These are phyloP conservation scores for Ceriops tagal DNA, from an alignment of 345 rosid genomes.

Conservation along the genomic window DNA sequence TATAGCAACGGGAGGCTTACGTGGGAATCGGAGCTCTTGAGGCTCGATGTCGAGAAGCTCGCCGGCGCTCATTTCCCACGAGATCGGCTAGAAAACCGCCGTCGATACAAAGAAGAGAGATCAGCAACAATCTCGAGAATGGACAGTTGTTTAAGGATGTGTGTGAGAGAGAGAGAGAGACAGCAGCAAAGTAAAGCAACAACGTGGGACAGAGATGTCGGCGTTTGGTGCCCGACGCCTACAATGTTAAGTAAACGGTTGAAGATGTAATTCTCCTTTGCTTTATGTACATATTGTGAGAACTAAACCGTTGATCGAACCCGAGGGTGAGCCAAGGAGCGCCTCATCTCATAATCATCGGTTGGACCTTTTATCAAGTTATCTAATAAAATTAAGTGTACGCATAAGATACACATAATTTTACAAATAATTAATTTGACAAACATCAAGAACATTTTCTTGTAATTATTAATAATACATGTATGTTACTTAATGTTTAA, in stretches of 20 bases:
- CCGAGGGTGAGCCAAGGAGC: no score
- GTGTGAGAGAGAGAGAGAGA: slow-evolving; percentile 4
- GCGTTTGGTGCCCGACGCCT: not conserved
- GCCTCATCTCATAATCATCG: no score
- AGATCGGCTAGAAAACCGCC: slow-evolving; percentile 17
- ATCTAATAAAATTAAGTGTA: no score
- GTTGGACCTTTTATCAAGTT: no score
- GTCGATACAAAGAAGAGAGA: no score
- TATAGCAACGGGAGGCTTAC: slow-evolving; percentile 30
- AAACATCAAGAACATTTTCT: no score
- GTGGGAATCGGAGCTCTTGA: slow-evolving; percentile 72
- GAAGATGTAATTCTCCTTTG: not conserved
- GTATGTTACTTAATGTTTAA: no score
- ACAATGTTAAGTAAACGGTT: no score
- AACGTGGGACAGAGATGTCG: slow-evolving; percentile 28
- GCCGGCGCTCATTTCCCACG: slow-evolving; percentile 44
- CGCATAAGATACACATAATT: no score
- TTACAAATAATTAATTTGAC: no score
- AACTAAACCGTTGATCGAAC: no score
- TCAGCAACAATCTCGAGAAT: slow-evolving; percentile 5
- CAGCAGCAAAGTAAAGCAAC: not conserved
- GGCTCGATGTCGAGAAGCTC: slow-evolving; percentile 72
- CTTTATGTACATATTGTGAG: not conserved
- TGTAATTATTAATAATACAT: no score
- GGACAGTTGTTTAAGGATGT: not conserved